These are phyloP conservation scores for Cladophialophora carrionii DNA, from an alignment of 2,329 filamentous ascomycete genomes.

Conservation along the genomic window DNA sequence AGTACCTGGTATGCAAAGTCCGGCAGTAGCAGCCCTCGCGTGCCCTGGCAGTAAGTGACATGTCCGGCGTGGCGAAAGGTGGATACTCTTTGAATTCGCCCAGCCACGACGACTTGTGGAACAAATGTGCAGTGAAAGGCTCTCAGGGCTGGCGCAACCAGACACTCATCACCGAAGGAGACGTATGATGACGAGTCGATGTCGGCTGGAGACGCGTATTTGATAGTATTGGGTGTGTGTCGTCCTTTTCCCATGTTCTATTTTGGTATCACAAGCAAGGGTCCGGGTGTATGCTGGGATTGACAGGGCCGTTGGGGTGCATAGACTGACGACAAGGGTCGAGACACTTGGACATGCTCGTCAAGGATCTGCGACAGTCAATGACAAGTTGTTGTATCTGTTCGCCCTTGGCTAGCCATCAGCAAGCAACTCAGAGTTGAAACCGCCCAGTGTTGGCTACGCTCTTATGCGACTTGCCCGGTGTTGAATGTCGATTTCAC, in stretches of 20 bases:
- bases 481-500: not conserved
- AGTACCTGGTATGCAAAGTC: not conserved
- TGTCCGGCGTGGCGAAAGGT: constrained; percentile 16
- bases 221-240: not conserved
- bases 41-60: constrained; percentile 2
- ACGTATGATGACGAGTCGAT: constrained; percentile 13
- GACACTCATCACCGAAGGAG: not conserved
- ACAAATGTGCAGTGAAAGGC: not conserved
- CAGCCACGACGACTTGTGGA: not conserved
- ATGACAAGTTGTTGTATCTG: not conserved
- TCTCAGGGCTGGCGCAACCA: not conserved
- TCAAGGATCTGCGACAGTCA: not conserved
- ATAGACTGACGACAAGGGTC: constrained; percentile 1
- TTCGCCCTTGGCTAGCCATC: not conserved
- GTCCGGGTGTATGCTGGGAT: not conserved
- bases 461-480: too few species aligned
- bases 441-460: not conserved
- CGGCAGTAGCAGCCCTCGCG: not conserved
- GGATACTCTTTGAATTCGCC: not conserved
- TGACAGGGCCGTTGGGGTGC: constrained; percentile 3
- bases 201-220: not conserved
- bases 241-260: constrained; percentile 6
- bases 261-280: constrained; percentile 12
- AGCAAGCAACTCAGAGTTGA: not conserved
- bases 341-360: not conserved